Conservation (phyloP, 2,329 filamentous ascomycete genomes). For the Colletotrichum sp. region DNA sequence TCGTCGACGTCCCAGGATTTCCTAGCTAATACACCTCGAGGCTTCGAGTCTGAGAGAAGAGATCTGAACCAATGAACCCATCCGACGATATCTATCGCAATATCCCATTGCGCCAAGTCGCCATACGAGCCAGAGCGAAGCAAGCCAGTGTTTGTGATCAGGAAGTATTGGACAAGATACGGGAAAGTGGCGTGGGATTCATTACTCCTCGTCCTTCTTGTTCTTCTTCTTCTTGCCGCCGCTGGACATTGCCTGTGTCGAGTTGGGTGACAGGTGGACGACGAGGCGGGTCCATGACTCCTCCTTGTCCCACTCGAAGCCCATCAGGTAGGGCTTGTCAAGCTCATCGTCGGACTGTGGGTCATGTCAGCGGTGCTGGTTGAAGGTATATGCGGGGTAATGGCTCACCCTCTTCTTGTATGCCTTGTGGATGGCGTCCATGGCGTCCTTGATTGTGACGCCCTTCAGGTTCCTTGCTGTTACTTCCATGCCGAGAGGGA, state of each 20-base stretch:
- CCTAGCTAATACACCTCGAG: slow-evolving; percentile 1
- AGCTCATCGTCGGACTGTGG: slow-evolving; percentile 87
- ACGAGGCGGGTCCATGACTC: slow-evolving; percentile 88
- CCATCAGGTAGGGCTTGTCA: slow-evolving; percentile 83
- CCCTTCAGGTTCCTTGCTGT: slow-evolving; percentile 91
- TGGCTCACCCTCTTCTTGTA: slow-evolving; percentile 90
- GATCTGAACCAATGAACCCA: slow-evolving; percentile 26
- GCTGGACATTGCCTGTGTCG: slow-evolving; percentile 45
- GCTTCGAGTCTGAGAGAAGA: slow-evolving; percentile 16
- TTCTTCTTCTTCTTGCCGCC: slow-evolving; percentile 71
- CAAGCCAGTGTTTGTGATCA: slow-evolving; percentile 34
- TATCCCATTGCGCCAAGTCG: slow-evolving; percentile 46
- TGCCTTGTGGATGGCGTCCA: slow-evolving; percentile 94
- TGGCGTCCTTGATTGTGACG: slow-evolving; percentile 94
- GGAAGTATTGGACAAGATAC: slow-evolving; percentile 46
- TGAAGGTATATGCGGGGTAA: too few species aligned
- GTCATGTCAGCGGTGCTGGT: not conserved
- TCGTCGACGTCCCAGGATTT: not conserved
- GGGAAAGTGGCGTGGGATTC: slow-evolving; percentile 20
- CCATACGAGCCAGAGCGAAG: slow-evolving; percentile 40
- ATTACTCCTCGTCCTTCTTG: slow-evolving; percentile 43
- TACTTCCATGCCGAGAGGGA: slow-evolving; percentile 86
- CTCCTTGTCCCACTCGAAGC: slow-evolving; percentile 96
- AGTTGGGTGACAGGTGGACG: slow-evolving; percentile 73
- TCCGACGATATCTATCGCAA: slow-evolving; percentile 47